These are phyloP conservation scores for Phytophthora syringae DNA, from an alignment of 352 stramenopile genomes.

Conservation along the genomic window DNA sequence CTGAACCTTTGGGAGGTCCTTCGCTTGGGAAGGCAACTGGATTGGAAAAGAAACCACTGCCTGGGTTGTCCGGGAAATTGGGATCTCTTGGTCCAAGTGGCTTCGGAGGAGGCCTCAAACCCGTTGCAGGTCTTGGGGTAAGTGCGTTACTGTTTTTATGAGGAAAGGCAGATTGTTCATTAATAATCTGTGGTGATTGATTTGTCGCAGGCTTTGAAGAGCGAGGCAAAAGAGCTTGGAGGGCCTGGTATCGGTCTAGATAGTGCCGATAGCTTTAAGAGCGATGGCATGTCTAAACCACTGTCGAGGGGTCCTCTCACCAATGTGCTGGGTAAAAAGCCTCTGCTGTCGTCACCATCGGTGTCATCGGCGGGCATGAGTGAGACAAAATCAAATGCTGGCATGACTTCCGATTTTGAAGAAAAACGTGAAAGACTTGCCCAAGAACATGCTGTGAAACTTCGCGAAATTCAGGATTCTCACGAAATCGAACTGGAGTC, in stretches of 20 bases:
- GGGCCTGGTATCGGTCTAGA: conserved; percentile 8
- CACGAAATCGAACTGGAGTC: conserved; percentile 47
- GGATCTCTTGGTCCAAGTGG: conserved; percentile 36
- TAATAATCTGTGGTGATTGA: not conserved
- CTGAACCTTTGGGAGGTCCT: conserved; percentile 52
- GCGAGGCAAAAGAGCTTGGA: conserved; percentile 33
- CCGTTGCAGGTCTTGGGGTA: conserved; percentile 59
- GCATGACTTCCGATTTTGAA: conserved; percentile 47
- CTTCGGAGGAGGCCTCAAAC: conserved; percentile 39
- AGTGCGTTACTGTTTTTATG: conserved; percentile 17
- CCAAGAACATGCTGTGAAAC: conserved; percentile 46
- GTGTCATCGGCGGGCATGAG: conserved; percentile 20
- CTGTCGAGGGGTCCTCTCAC: conserved; percentile 63
- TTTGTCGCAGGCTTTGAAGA: conserved; percentile 36
- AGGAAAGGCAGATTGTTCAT: not conserved
- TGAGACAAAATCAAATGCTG: conserved; percentile 48
- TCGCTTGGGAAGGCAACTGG: conserved; percentile 44
- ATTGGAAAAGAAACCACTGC: conserved; percentile 80
- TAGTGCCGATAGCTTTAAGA: conserved; percentile 18
- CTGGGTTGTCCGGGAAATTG: conserved; percentile 49
- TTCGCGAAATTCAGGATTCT: conserved; percentile 42
- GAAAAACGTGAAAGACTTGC: conserved; percentile 56
- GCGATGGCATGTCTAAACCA: conserved; percentile 27
- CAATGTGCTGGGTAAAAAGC: conserved; percentile 57
- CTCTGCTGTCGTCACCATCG: conserved; percentile 37